Evolutionary conservation across 768 basidiomycete genomes (phyloP).

Genomic region (Suillus tomentosus): DNA sequence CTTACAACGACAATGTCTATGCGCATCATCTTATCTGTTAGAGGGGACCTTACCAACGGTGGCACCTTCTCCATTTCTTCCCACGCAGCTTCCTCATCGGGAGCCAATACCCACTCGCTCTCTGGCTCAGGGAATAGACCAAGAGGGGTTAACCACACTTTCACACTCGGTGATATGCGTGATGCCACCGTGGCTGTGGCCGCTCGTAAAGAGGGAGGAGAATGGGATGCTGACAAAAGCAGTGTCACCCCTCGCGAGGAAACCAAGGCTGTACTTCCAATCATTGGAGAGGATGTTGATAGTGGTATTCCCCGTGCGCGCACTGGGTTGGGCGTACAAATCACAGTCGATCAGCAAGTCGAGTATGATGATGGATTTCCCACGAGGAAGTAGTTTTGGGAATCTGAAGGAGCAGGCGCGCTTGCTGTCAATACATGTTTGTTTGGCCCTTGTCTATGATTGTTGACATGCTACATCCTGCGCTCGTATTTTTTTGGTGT

Average conservation of each 20-base stretch:
- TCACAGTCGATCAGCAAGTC: slow-evolving; percentile 58
- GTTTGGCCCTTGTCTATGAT: background rate
- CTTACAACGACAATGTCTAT: slow-evolving; percentile 87
- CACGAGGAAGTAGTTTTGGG: slow-evolving; percentile 18
- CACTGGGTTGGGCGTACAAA: slow-evolving; percentile 50
- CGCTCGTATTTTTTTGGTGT: background rate
- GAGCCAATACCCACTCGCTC: slow-evolving; percentile 47
- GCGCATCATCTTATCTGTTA: slow-evolving; percentile 81
- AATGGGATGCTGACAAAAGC: slow-evolving; percentile 39
- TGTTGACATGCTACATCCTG: background rate
- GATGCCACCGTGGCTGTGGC: slow-evolving; percentile 54
- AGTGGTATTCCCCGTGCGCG: slow-evolving; percentile 17
- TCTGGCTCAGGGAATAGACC: slow-evolving; percentile 30
- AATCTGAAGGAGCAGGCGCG: background rate
- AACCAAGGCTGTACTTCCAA: slow-evolving; percentile 38
- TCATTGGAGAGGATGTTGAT: slow-evolving; percentile 31
- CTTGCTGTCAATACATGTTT: background rate
- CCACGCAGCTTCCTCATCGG: slow-evolving; percentile 43
- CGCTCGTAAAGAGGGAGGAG: slow-evolving; percentile 46
- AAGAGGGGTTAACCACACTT: slow-evolving; percentile 27
- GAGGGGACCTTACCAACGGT: slow-evolving; percentile 71
- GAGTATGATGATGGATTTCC: slow-evolving; percentile 44
- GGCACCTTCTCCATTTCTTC: slow-evolving; percentile 67
- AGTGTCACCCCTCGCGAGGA: slow-evolving; percentile 42
- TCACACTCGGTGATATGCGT: slow-evolving; percentile 53